Percentiles rank a stretch among this genome's conserved stretches.
Conservation (phyloP, 805 yeast species). For the Candida awuae region DNA sequence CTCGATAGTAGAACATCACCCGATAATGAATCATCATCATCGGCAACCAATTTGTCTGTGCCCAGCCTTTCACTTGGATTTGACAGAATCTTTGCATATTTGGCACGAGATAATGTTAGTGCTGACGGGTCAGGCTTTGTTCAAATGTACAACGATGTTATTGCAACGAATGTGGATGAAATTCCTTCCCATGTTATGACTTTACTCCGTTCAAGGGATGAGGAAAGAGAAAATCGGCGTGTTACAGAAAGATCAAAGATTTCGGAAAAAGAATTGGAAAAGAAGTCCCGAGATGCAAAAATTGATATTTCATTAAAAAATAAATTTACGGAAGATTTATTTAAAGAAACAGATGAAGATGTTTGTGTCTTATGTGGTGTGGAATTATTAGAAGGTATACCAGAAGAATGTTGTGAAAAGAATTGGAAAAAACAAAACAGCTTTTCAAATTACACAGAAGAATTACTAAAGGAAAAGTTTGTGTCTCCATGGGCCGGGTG, state of each 20-base stretch:
- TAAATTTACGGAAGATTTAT: slow-evolving; percentile 23
- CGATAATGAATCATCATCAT: background rate
- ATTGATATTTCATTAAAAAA: slow-evolving; percentile 13
- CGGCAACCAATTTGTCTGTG: too few species aligned
- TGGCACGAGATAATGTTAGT: too few species aligned
- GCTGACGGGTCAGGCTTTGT: too few species aligned
- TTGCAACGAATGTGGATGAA: too few species aligned
- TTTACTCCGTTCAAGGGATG: slow-evolving; percentile 23
- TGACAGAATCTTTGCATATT: too few species aligned
- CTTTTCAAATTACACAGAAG: slow-evolving; percentile 12
- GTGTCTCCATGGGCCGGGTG: slow-evolving; percentile 61
- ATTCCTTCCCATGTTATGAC: slow-evolving; percentile 26
- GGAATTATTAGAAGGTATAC: slow-evolving; percentile 66
- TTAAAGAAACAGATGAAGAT: slow-evolving; percentile 21
- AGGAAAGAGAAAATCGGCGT: slow-evolving; percentile 22
- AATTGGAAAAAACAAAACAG: slow-evolving; percentile 15
- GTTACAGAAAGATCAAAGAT: slow-evolving; percentile 16
- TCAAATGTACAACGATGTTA: too few species aligned
- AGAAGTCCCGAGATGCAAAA: slow-evolving; percentile 9
- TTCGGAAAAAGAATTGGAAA: slow-evolving; percentile 17
- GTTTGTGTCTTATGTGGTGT: slow-evolving; percentile 67
- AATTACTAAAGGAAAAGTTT: slow-evolving; percentile 23
- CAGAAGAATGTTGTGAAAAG: slow-evolving; percentile 33
- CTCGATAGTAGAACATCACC: too few species aligned
- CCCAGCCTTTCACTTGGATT: too few species aligned